Base-by-base conservation (phyloP, 495 filamentous ascomycete genomes). In the Amniculicola lignicola region DNA sequence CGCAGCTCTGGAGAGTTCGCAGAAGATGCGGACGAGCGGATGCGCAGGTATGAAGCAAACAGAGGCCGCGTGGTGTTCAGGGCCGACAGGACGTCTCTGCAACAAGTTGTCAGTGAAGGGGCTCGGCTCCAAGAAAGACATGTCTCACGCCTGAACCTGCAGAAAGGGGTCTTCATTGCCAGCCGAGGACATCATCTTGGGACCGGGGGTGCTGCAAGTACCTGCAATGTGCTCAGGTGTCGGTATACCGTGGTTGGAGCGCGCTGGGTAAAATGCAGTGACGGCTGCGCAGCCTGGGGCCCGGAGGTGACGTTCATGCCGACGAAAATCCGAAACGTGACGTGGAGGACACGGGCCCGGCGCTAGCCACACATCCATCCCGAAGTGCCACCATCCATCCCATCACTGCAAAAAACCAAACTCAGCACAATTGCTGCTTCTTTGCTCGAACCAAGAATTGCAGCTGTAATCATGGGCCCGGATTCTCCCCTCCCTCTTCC, bases 41-140 rank as follows among this genome's bases (percentile, higher is more conserved):
- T 97, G 68, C 93, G 93, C 35, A 95, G 83, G 78, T 95, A 97
- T 35, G 90, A 96, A 59, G 86, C 84, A 78, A 96, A 96, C 51
- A 95, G 85, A 25, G 89, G 81, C 11, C 91, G 84, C 54, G 87
- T 86, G 39, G 78, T 80, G 64, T 85, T 79, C 36, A 98, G 84
- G 41, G 89, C 84, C 48, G 83, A 74, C 42, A 93, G 83, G 62
- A 96, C 88, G 69, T 98, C 94, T 68, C 57, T 62, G 54, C 22
- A 22, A 71, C 52, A 27, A 18, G 36, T n/a, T 22, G 54, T 57
- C 37, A 54, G 52, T 54, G 11, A 33, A 40, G 41, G 31, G 19
- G 33, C 14, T 44, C 14, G 23, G 33, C 19, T 11, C 18, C 28
- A 7, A 14, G 16, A 36, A 21, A 11, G 22, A 37, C 15, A 10